Base-by-base conservation (phyloP, 352 stramenopile genomes). In the Phytophthora agathidicida region DNA sequence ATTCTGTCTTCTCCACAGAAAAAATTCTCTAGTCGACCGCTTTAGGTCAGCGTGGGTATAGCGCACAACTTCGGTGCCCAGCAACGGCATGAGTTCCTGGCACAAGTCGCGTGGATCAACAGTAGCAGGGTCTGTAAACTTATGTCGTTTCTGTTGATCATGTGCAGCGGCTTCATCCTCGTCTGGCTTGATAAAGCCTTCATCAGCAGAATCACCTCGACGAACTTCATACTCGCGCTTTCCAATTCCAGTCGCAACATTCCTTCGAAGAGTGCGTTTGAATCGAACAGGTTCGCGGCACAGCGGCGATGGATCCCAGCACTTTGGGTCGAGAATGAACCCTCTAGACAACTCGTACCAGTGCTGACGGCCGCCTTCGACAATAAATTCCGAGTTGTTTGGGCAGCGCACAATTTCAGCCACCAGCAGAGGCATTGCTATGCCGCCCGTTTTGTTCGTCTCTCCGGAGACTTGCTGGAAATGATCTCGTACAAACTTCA, bases 271-370 rank as follows among this genome's bases (percentile, higher is more conserved):
- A 1, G 65, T 77, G 10, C 76, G 74, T 20, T 65, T 68, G 50
- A 73, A 89, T 9, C 74, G 79, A 41, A 86, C 80, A 17, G 77
- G 65, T 17, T 83, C 74, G 33, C 70, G 69, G 30, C 69, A 82
- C 24, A 86, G 43, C 33, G 78, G 75, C 5, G 65, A 59, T 27
- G 79, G 76, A 41, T 89, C 76, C 79, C 79, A 91, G 41, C 68
- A 76, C n/a, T 69, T 73, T 3, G 67, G 63, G 47, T 88, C 73
- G 23, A 91, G 58, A 35, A 86, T 53, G 47, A 89, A 91, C 0
- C 82, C 82, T 30, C 82, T 64, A 17, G 77, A 89, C 2, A 86
- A 52, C 28, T 91, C 80, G 35, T 68, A 68, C 80, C 77, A 89
- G 7, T 57, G 44, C 0, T 19, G 37, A 1, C 4, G 13, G 0